These are phyloP conservation scores for Lentinula sp. DNA, from an alignment of 768 basidiomycete species.

Conservation along the genomic window DNA sequence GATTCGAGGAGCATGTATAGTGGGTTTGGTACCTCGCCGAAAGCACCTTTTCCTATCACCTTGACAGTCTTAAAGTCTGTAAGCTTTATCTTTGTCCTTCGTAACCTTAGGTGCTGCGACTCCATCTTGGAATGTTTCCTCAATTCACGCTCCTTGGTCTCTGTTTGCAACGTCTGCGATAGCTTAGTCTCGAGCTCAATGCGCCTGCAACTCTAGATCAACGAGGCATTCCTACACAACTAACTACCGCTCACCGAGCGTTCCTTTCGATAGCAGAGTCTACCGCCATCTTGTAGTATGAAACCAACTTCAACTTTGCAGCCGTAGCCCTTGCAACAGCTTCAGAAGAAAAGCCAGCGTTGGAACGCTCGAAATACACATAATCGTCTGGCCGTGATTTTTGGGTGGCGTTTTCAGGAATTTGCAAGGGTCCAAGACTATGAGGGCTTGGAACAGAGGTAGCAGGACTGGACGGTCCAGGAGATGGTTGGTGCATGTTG, in stretches of 20 bases:
- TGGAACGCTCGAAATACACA: constrained; percentile 92
- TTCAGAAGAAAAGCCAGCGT: constrained; percentile 75
- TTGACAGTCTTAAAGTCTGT: constrained; percentile 95
- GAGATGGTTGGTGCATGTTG: constrained; percentile 23
- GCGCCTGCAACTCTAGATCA: constrained; percentile 44
- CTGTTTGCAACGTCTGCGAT: constrained; percentile 64
- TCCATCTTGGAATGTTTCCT: constrained; percentile 82
- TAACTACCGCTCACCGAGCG: constrained; percentile 53
- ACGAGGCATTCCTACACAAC: not conserved
- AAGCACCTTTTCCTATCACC: constrained; percentile 98
- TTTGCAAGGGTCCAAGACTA: not conserved
- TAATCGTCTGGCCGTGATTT: constrained; percentile 47
- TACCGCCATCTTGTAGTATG: constrained; percentile 97
- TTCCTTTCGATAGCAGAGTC: constrained; percentile 96
- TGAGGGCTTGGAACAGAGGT: constrained; percentile 3
- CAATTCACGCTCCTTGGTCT: constrained; percentile 86
- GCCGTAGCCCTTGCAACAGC: constrained; percentile 87
- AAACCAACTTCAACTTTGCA: constrained; percentile 94
- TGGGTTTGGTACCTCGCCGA: constrained; percentile 69
- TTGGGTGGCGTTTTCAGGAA: constrained; percentile 13
- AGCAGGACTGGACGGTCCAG: constrained; percentile 32
- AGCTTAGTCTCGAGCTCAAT: constrained; percentile 86
- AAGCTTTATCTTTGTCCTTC: constrained; percentile 89
- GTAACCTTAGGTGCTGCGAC: constrained; percentile 84
- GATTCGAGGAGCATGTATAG: not conserved